Percentiles rank a stretch among this genome's conserved stretches.
These are phyloP conservation scores for Wallacemonas sp. DNA, from an alignment of 208 protist genomes.

Conservation along the genomic window DNA sequence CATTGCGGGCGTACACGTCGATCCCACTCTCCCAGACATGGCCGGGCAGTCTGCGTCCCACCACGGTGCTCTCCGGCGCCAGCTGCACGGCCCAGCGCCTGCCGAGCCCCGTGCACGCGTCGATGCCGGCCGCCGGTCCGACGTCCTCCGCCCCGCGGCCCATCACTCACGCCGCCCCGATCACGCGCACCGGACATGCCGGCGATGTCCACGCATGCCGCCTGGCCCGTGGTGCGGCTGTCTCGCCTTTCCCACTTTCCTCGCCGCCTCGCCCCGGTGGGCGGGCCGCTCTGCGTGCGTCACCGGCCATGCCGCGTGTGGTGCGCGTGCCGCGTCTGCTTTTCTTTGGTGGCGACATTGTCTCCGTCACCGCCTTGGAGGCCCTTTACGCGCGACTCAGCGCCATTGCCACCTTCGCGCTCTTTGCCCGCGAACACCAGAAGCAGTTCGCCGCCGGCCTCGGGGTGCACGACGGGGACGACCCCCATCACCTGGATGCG, in stretches of 20 bases:
- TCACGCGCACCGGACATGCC: not conserved
- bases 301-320: conserved; percentile 5
- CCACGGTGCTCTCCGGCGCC: not conserved
- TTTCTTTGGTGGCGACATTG: conserved; percentile 85
- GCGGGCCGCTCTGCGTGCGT: too few species aligned
- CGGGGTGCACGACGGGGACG: not conserved
- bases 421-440: conserved; percentile 18
- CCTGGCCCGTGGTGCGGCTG: not conserved
- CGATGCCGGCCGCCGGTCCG: too few species aligned
- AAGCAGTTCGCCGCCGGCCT: not conserved
- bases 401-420: conserved; percentile 35
- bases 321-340: conserved; percentile 65
- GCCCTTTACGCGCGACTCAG: conserved; percentile 69
- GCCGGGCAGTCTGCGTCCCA: not conserved
- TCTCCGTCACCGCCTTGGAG: conserved; percentile 72
- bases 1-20: conserved; percentile 29
- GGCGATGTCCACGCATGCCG: not conserved
- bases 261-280: too few species aligned
- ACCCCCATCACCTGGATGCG: not conserved
- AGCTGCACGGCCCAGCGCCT: not conserved
- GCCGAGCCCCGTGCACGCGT: not conserved
- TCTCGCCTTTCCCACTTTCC: too few species aligned
- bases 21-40: conserved; percentile 18
- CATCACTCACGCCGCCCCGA: too few species aligned
- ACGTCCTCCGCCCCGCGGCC: too few species aligned